Conservation (phyloP, 1,284 basidiomycete genomes). For the Trametes pubescens region DNA sequence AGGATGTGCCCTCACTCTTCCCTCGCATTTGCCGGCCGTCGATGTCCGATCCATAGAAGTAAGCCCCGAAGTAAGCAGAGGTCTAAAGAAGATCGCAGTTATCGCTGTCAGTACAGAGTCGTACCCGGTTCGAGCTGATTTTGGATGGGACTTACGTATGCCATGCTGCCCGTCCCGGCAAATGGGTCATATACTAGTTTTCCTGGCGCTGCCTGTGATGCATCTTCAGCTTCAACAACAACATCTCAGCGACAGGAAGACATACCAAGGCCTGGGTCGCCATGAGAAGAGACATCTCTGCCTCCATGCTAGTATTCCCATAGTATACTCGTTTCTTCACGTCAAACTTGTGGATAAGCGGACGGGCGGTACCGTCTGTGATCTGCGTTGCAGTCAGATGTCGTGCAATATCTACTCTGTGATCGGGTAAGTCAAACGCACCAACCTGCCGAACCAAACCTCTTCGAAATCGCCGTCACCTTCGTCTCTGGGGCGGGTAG, state of each 20-base stretch:
- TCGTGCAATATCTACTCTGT: background rate
- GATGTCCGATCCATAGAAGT: constrained; percentile 94
- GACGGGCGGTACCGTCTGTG: constrained; percentile 75
- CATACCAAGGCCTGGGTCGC: constrained; percentile 88
- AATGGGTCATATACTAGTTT: constrained; percentile 97
- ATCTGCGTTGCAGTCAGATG: constrained; percentile 54
- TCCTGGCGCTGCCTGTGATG: constrained; percentile 78
- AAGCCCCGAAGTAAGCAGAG: constrained; percentile 87
- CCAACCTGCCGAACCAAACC: constrained; percentile 87
- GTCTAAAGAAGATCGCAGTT: constrained; percentile 55
- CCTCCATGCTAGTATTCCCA: constrained; percentile 98
- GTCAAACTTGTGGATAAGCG: constrained; percentile 75
- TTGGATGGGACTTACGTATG: constrained; percentile 67
- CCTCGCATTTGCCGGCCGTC: constrained; percentile 97
- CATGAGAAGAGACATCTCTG: constrained; percentile 94
- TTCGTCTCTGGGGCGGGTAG: constrained; percentile 57
- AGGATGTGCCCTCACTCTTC: constrained; percentile 61
- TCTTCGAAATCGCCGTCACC: constrained; percentile 74
- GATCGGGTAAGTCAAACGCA: constrained; percentile 53
- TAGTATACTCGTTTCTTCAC: constrained; percentile 93
- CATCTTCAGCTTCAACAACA: background rate
- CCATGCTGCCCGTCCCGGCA: constrained; percentile 95
- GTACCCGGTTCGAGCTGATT: background rate
- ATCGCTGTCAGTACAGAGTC: background rate
- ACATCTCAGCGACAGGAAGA: background rate